These are phyloP conservation scores for Leishmania gerbilli DNA, from an alignment of 208 protist genomes.

Conservation along the genomic window DNA sequence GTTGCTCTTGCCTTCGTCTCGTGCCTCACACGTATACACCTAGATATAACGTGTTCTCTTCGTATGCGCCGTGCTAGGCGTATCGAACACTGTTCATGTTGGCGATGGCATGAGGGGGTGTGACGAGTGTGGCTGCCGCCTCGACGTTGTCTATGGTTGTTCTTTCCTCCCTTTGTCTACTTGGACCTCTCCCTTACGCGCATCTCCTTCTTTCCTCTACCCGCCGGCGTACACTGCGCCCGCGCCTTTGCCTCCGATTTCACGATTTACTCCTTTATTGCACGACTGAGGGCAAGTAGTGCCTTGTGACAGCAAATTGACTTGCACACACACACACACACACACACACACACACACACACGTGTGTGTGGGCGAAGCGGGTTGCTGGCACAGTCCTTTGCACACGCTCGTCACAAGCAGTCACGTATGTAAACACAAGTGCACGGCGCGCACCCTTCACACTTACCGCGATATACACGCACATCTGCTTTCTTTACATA, in stretches of 20 bases:
- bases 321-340: neutral
- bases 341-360: neutral
- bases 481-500: neutral
- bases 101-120: neutral
- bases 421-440: neutral
- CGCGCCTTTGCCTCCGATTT: neutral
- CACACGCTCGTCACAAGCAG: neutral
- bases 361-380: neutral
- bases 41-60: neutral
- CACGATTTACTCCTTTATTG: neutral
- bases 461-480: neutral
- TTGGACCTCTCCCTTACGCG: neutral
- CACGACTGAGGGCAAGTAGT: neutral
- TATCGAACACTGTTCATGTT: neutral
- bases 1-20: neutral
- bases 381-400: neutral
- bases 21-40: neutral
- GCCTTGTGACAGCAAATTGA: neutral
- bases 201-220: neutral
- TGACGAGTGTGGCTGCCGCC: neutral
- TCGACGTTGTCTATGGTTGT: neutral
- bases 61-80: neutral
- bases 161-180: conserved; percentile 2
- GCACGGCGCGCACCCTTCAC: neutral
- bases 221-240: too few species aligned